Base-by-base conservation (phyloP, 345 rosid genomes). In the Abelmoschus esculentus region DNA sequence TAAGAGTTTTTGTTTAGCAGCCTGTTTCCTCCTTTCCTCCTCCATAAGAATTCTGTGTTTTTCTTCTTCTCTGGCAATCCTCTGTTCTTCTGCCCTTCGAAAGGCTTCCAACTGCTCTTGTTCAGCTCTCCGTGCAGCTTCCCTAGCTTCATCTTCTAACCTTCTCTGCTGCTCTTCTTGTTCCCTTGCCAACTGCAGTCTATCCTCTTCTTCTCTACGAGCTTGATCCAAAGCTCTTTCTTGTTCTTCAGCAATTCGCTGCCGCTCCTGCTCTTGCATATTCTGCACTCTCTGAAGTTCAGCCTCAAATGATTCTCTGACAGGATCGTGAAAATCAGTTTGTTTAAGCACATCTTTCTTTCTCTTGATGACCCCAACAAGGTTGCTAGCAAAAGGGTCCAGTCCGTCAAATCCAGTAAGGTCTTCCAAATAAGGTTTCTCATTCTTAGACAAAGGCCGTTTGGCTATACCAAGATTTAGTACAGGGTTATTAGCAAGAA, bases 281-380 rank as follows among this genome's bases (percentile, higher is more conserved):
- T 87, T 96, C 80, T 96, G 98, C 73, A 96, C 97, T 75, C 93
- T 87, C 83, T 96, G 91, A 69, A 96, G 97, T 78, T 96, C 99
- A 77, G 98, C 99, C 84, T 96, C 99, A 80, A 96, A 96, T 64
- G 98, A 92, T 66, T 92, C 99, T 71, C 98, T 83, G 15, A 85
- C 91, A 77, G 99, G 98, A 32, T 96, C 99, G 76, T 85, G 91
- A 76, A 92, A 89, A 83, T 92, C 90, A 15, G 87, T 72, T 76
- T 85, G 93, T 73, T 88, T 91, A 52, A 77, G 61, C 57, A 79
- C 76, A 62, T 90, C 96, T 78, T 90, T 92, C 87, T 85, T 96
- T 87, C 87, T 87, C 82, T 89, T 92, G 72, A 86, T 77, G 66
- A 90, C 83, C 58, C 93, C 89, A 17, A 85, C 87, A 61, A 88